These are phyloP conservation scores for Rhodotorula sphaerocarpa DNA, from an alignment of 768 basidiomycete species.

Conservation along the genomic window DNA sequence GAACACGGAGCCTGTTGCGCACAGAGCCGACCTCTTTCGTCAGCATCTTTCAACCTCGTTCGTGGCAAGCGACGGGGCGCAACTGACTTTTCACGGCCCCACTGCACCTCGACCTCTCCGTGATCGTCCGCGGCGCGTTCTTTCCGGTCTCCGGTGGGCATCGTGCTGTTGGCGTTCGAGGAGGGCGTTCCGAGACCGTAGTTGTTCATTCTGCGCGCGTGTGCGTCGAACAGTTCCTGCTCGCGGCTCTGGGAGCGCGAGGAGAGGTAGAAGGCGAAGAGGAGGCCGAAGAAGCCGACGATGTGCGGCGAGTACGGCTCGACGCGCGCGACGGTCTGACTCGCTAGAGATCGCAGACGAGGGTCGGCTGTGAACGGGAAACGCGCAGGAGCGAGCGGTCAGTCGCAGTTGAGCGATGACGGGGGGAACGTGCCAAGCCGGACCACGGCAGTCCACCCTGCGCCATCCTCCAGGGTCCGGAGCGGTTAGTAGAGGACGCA, in stretches of 20 bases:
- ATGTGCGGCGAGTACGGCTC: not conserved
- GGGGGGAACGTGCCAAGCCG: not conserved
- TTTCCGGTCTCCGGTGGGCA: not conserved
- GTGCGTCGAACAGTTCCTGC: not conserved
- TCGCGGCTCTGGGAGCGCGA: not conserved
- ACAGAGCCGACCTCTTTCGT: no score
- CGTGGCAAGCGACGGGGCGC: no score
- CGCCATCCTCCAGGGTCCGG: no score
- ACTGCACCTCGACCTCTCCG: constrained; percentile 36
- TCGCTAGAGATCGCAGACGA: not conserved
- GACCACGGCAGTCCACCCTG: no score
- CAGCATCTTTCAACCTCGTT: constrained; percentile 13
- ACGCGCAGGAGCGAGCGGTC: not conserved
- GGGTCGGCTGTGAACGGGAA: not conserved
- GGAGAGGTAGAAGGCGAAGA: constrained; percentile 4
- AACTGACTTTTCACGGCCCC: constrained; percentile 39
- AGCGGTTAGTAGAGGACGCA: not conserved
- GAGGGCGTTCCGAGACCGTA: constrained; percentile 6
- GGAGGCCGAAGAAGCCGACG: constrained; percentile 3
- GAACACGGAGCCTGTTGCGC: constrained; percentile 48
- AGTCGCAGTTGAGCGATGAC: not conserved
- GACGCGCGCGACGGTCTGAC: not conserved
- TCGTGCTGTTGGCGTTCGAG: no score
- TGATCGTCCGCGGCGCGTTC: constrained; percentile 2
- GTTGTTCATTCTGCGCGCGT: not conserved